Evolutionary conservation across 345 rosid genomes (phyloP).

Genomic region (Psidium guajava): DNA sequence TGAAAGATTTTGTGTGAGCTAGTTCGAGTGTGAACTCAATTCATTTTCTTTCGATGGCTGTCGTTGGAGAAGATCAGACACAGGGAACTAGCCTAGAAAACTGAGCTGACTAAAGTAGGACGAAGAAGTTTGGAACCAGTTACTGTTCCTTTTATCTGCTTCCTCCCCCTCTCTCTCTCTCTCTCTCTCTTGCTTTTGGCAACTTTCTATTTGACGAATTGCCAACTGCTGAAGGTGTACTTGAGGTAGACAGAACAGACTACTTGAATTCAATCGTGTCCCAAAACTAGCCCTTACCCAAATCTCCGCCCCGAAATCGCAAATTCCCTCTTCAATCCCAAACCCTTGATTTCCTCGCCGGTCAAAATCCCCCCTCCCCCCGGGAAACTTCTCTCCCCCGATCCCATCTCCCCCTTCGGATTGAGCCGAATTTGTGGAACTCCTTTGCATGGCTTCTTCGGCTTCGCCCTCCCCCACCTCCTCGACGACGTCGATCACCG

Average conservation of each 20-base stretch:
- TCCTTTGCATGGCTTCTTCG: conserved; percentile 18
- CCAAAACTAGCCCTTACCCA: neutral
- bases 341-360: conserved; percentile 13
- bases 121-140: neutral
- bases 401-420: neutral
- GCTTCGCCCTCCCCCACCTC: conserved; percentile 17
- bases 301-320: neutral
- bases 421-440: neutral
- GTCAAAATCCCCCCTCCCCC: neutral
- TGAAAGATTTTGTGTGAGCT: neutral
- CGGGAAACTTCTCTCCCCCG: neutral
- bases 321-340: neutral
- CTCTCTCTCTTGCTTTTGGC: neutral
- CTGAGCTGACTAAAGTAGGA: neutral
- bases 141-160: neutral
- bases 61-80: neutral
- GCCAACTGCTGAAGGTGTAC: neutral
- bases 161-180: neutral
- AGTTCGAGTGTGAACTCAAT: neutral
- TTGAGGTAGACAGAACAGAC: neutral
- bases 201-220: neutral
- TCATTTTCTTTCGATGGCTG: neutral
- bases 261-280: neutral
- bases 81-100: neutral
- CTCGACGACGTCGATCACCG: conserved; percentile 42